These are phyloP conservation scores for Lyophyllum semitale DNA, from an alignment of 768 basidiomycete species.

Conservation along the genomic window DNA sequence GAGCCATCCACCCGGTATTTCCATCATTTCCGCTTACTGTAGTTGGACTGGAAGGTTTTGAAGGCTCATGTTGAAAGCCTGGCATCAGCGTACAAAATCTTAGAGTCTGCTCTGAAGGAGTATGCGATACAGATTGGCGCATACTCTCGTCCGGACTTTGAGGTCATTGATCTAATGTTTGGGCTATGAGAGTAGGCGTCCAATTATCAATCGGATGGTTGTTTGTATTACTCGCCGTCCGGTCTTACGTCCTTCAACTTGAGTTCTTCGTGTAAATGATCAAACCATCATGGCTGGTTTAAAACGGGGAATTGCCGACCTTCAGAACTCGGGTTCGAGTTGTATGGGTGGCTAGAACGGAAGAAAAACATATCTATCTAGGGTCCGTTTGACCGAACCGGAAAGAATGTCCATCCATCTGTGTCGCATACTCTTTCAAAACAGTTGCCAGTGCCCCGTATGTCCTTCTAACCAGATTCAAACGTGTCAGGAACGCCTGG, in stretches of 20 bases:
- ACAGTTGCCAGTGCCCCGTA: not conserved
- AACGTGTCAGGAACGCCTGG: slow-evolving; percentile 3
- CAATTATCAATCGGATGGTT: no score
- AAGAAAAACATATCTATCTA: not conserved
- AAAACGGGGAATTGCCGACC: no score
- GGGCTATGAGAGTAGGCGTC: not conserved
- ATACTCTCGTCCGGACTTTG: not conserved
- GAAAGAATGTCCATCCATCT: slow-evolving; percentile 12
- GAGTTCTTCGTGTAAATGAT: no score
- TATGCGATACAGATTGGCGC: not conserved
- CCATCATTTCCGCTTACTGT: not conserved
- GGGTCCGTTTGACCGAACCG: slow-evolving; percentile 5
- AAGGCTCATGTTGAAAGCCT: not conserved
- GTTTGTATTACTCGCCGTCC: no score
- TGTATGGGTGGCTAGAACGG: not conserved
- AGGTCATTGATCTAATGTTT: no score
- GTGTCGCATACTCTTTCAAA: slow-evolving; percentile 6
- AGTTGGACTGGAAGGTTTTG: not conserved
- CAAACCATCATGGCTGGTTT: no score
- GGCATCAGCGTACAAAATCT: not conserved
- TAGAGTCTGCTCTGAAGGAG: not conserved
- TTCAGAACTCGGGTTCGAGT: not conserved
- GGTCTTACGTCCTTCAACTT: no score
- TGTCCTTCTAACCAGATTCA: not conserved
- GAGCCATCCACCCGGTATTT: not conserved